Conservation (phyloP, 2,329 filamentous ascomycete species). For the Thyridium curvatum region DNA sequence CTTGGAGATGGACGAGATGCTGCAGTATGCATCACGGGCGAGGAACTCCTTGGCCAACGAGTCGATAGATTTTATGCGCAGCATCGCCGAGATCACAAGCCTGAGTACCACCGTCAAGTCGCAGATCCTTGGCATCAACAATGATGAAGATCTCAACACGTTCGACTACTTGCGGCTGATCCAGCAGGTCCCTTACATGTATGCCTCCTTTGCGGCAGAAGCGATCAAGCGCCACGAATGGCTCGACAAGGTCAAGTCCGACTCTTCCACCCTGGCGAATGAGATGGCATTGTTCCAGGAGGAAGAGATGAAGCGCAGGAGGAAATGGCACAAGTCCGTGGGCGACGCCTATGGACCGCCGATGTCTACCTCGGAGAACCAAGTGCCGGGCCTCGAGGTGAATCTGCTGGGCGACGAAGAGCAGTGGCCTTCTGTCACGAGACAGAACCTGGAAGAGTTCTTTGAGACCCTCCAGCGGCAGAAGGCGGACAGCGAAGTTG, state of each 20-base stretch:
- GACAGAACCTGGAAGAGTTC: conserved; percentile 72
- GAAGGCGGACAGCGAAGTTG: conserved; percentile 57
- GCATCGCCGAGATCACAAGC: conserved; percentile 73
- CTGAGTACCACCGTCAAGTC: conserved; percentile 65
- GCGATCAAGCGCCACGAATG: conserved; percentile 83
- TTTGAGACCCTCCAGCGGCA: conserved; percentile 59
- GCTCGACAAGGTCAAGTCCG: conserved; percentile 82
- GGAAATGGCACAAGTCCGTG: conserved; percentile 84
- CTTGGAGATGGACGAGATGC: conserved; percentile 55
- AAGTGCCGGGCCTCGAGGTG: conserved; percentile 73
- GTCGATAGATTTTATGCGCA: conserved; percentile 70
- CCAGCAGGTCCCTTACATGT: conserved; percentile 79
- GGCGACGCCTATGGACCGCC: conserved; percentile 67
- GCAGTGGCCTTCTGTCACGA: conserved; percentile 70
- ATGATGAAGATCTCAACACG: conserved; percentile 69
- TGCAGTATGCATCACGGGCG: conserved; percentile 53
- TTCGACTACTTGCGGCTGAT: conserved; percentile 78
- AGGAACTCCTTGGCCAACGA: conserved; percentile 63
- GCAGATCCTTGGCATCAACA: conserved; percentile 64
- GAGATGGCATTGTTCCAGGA: conserved; percentile 90
- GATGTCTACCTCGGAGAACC: conserved; percentile 47
- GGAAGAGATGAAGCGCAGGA: conserved; percentile 81
- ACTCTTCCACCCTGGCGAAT: conserved; percentile 82
- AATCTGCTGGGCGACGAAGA: conserved; percentile 76
- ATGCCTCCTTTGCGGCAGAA: conserved; percentile 83